Conservation (phyloP, 208 protist genomes). For the Trypanosoma scelopori region DNA sequence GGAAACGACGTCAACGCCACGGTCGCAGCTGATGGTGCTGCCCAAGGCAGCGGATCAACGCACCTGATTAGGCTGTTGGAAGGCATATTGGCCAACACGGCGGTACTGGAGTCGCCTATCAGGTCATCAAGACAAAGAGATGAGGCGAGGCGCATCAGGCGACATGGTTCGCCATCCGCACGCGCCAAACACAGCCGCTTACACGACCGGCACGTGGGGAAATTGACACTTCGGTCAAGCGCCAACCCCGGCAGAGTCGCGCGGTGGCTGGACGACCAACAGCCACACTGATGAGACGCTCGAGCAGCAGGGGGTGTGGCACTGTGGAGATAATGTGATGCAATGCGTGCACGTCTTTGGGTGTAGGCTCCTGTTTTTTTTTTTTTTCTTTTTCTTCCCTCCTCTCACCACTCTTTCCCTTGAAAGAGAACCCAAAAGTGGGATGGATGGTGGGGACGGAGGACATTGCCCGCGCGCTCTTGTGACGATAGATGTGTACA, state of each 20-base stretch:
- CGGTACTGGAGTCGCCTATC: constrained; percentile 40
- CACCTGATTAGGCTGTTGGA: constrained; percentile 35
- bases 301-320: too few relatives aligned
- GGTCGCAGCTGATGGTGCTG: neutral
- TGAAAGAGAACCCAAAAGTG: too few relatives aligned
- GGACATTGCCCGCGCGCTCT: too few relatives aligned
- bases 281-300: neutral
- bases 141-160: neutral
- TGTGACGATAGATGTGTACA: neutral
- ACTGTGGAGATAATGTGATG: too few relatives aligned
- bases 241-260: neutral
- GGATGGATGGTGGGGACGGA: too few relatives aligned
- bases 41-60: neutral
- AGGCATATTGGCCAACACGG: constrained; percentile 37
- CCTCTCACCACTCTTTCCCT: too few relatives aligned
- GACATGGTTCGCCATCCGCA: neutral
- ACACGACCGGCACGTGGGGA: neutral
- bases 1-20: neutral
- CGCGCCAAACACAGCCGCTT: neutral
- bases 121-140: neutral
- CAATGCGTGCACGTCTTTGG: neutral
- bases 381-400: neutral
- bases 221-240: neutral
- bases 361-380: too few relatives aligned
- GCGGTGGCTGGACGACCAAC: constrained; percentile 22